Evolutionary conservation across 805 yeast species (phyloP).

Genomic region (Candida palmyrensis): DNA sequence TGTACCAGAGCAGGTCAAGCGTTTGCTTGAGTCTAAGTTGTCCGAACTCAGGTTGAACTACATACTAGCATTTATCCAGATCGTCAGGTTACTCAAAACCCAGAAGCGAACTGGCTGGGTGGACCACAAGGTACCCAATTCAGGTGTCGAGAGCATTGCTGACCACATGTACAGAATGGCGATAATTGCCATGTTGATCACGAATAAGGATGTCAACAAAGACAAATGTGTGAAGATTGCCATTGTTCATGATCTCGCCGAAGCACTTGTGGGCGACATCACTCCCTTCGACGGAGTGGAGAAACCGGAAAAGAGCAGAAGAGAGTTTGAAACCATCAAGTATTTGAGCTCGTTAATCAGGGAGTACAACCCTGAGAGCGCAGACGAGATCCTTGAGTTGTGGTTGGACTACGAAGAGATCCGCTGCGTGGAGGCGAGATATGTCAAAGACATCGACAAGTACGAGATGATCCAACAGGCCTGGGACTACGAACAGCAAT

Average conservation of each 20-base stretch:
- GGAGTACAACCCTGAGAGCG: conserved; percentile 60
- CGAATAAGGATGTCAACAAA: conserved; percentile 46
- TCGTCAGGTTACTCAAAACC: conserved; percentile 65
- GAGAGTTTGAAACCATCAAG: conserved; percentile 70
- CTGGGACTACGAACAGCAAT: conserved; percentile 73
- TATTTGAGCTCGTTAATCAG: conserved; percentile 57
- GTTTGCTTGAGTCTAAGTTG: conserved; percentile 25
- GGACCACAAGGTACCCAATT: conserved; percentile 49
- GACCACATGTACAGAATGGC: conserved; percentile 98
- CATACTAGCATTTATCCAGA: conserved; percentile 55
- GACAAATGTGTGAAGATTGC: conserved; percentile 80
- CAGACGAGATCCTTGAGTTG: conserved; percentile 58
- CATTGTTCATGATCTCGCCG: conserved; percentile 91
- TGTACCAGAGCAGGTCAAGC: conserved; percentile 42
- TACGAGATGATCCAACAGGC: conserved; percentile 81
- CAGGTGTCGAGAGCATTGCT: conserved; percentile 66
- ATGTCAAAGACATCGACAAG: conserved; percentile 93
- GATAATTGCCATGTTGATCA: conserved; percentile 65
- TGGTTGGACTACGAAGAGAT: conserved; percentile 92
- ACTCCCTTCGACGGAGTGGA: conserved; percentile 69
- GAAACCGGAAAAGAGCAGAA: conserved; percentile 76
- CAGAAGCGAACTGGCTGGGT: conserved; percentile 95
- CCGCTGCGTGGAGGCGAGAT: conserved; percentile 74
- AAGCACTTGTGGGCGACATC: conserved; percentile 89
- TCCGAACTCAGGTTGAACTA: conserved; percentile 35